phyloP scores from a whole-genome alignment of 768 basidiomycete species.

The Phlebiopsis flavidoalba region DNA sequence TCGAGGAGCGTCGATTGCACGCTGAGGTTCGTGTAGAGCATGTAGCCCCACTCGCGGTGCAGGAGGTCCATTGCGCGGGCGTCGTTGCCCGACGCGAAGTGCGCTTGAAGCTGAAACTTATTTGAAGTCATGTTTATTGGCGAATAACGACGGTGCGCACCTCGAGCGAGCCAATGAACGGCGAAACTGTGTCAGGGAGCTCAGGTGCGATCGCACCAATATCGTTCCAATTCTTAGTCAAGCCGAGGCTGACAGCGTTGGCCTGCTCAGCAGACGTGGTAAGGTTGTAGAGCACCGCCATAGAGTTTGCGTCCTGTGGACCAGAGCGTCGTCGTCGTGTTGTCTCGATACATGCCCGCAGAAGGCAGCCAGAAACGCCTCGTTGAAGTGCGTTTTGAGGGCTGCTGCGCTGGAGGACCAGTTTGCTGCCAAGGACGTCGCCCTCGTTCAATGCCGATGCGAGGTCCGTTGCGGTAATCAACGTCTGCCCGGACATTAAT shows the following conservation, averaged over 20 bases:
- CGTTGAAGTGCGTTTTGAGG: conserved; percentile 45
- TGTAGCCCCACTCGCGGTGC: conserved; percentile 54
- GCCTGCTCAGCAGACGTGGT: conserved; percentile 37
- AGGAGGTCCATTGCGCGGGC: conserved; percentile 48
- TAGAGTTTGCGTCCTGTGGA: conserved; percentile 55
- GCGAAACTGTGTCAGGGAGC: conserved; percentile 53
- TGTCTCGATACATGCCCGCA: conserved; percentile 50
- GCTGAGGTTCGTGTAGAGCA: conserved; percentile 48
- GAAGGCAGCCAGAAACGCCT: conserved; percentile 45
- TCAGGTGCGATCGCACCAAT: conserved; percentile 51
- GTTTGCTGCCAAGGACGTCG: conserved; percentile 27
- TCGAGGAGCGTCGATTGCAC: conserved; percentile 56
- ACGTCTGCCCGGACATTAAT: conserved; percentile 30
- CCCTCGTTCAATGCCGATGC: conserved; percentile 35
- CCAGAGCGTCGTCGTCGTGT: conserved; percentile 44
- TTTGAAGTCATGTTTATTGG: background rate
- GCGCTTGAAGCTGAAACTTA: conserved; percentile 44
- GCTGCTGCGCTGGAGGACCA: conserved; percentile 43
- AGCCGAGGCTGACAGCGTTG: conserved; percentile 38
- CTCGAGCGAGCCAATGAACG: conserved; percentile 56
- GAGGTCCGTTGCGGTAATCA: conserved; percentile 42
- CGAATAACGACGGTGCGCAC: conserved; percentile 25
- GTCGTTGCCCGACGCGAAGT: conserved; percentile 50
- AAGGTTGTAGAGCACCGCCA: conserved; percentile 49
- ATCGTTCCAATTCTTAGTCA: conserved; percentile 47